phyloP scores from a whole-genome alignment of 139 green algal species.

The Pleodorina starrii region DNA sequence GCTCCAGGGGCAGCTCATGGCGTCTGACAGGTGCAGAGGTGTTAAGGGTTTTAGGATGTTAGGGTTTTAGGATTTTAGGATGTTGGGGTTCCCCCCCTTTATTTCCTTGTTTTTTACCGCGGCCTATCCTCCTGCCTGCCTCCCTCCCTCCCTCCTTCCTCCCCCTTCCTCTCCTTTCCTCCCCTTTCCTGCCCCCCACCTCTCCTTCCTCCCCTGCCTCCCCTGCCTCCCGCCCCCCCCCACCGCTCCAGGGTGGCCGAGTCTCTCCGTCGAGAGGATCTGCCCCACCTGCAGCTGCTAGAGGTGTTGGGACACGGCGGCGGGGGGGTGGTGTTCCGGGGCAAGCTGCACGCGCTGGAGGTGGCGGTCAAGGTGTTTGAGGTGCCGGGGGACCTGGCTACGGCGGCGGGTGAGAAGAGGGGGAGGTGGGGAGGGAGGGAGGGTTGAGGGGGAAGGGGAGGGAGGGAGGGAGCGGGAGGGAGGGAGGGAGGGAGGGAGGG shows the following conservation, averaged over 20 bases:
- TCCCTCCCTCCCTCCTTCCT: neutral
- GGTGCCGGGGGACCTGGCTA: constrained; percentile 45
- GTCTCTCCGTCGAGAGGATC: constrained; percentile 42
- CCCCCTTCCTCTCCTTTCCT: neutral
- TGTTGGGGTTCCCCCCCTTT: too few relatives aligned
- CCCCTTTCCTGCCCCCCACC: neutral
- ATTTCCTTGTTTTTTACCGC: too few relatives aligned
- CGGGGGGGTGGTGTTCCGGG: constrained; percentile 44
- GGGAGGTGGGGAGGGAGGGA: too few relatives aligned
- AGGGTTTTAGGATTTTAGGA: too few relatives aligned
- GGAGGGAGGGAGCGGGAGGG: too few relatives aligned
- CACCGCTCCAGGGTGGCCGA: constrained; percentile 15
- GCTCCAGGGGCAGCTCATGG: constrained; percentile 48
- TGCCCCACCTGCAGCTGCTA: constrained; percentile 39
- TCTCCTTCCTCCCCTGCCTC: neutral
- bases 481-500: too few relatives aligned
- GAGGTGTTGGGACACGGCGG: constrained; percentile 47
- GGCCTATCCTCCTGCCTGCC: too few relatives aligned
- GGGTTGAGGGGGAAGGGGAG: too few relatives aligned
- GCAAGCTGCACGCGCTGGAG: constrained; percentile 49
- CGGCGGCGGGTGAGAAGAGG: constrained; percentile 9
- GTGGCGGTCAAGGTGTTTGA: constrained; percentile 53
- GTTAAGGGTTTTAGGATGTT: neutral
- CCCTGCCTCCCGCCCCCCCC: too few relatives aligned
- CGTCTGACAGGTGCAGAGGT: neutral